Percentiles rank a stretch among this genome's conserved stretches.
Evolutionary conservation across 805 yeast genomes (phyloP).

Genomic region (Kregervanrija pseudodelftensis): DNA sequence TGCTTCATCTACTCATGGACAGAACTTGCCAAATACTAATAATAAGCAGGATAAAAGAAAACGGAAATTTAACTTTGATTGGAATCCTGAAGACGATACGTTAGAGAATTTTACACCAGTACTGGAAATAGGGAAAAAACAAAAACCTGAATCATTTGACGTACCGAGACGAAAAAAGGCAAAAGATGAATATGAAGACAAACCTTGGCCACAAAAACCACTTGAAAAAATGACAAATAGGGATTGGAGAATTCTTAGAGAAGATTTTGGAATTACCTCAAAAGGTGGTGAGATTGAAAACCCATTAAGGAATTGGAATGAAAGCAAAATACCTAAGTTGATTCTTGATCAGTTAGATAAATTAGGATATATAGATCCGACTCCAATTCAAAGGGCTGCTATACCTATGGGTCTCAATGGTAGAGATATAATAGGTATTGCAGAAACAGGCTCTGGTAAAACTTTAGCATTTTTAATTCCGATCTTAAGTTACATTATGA

Average conservation of each 20-base stretch:
- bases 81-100: slow-evolving; percentile 69
- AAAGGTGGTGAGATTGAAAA: slow-evolving; percentile 42
- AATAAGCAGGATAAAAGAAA: slow-evolving; percentile 6
- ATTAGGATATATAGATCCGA: slow-evolving; percentile 55
- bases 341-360: slow-evolving; percentile 29
- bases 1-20: too few species aligned
- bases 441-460: slow-evolving; percentile 96
- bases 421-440: slow-evolving; percentile 78
- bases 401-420: slow-evolving; percentile 59
- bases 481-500: slow-evolving; percentile 46
- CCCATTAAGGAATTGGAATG: slow-evolving; percentile 75
- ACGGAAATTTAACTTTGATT: slow-evolving; percentile 53
- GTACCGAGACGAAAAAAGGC: slow-evolving; percentile 5
- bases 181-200: slow-evolving; percentile 4
- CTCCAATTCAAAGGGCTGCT: slow-evolving; percentile 88
- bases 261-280: slow-evolving; percentile 62
- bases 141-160: slow-evolving; percentile 15
- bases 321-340: slow-evolving; percentile 39
- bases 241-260: slow-evolving; percentile 86
- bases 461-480: slow-evolving; percentile 82
- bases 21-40: not conserved
- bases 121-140: slow-evolving; percentile 22
- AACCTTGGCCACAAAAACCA: slow-evolving; percentile 66
- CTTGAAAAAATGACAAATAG: slow-evolving; percentile 61
- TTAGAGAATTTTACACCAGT: slow-evolving; percentile 34